Base-by-base conservation (phyloP, 2,329 filamentous ascomycete species). In the Mycosphaerella sp. region DNA sequence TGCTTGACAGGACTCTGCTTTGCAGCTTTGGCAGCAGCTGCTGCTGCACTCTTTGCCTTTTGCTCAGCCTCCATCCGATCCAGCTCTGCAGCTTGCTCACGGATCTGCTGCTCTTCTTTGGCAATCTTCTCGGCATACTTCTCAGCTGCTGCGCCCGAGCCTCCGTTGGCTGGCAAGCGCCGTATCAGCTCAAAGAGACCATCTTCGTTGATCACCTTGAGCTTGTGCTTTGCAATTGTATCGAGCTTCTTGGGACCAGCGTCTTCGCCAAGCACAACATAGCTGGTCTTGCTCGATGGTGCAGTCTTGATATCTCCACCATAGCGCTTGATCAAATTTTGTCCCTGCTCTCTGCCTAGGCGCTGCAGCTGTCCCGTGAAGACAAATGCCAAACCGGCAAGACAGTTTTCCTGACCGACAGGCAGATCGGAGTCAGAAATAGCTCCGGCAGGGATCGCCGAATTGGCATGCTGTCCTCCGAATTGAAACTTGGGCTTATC, bases 171-270 rank as follows among this genome's bases (percentile, higher is more conserved):
- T 39, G 93, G 92, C 49, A 97, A 78, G 44, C 76, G 78, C 56
- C 83, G 80, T 62, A 98, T 95, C 43, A 98, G 79, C 55, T 87
- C 85, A 62, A 95, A 95, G 2, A 98, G 74, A 0, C 93, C 95
- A 62, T 95, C 82, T 69, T 98, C 95, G 64, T 96, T 86, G 66
- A 98, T 96, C 0, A 91, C 95, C 70, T 90, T 96, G 69, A 97
- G 82, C 0, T 82, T 82, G 63, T 87, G 76, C 17, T 89, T 80
- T 53, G 81, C 78, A 62, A 98, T 97, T 62, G 91, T 96, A 61
- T 85, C 78, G 40, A 98, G 77, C 69, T 98, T 98, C 71, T 86
- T 95, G 1, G 93, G 93, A 0, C 93, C 93, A 23, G 95, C 93
- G 69, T 97, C 93, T 26, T 80, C 80, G 42, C 93, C 93, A 2